phyloP scores from a whole-genome alignment of 75 land plant genomes.

The Gnetum montanum region DNA sequence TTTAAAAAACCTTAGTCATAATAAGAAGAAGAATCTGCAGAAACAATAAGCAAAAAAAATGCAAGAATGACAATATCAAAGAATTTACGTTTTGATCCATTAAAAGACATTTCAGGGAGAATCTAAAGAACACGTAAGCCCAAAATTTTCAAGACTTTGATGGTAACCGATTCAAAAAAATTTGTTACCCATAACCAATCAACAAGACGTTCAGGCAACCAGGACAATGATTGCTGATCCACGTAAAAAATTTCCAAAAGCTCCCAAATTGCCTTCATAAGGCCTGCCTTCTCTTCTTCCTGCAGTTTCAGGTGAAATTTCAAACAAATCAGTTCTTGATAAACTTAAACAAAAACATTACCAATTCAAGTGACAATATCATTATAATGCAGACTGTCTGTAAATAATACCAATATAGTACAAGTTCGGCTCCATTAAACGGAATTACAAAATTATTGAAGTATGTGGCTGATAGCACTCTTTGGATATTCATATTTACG shows the following conservation, averaged over 20 bases:
- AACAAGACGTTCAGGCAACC: slow-evolving; percentile 80
- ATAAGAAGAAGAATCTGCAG: no score
- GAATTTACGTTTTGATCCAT: no score
- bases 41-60: no score
- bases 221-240: slow-evolving; percentile 61
- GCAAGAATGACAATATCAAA: no score
- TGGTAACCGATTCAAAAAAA: no score
- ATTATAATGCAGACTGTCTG: not conserved
- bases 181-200: slow-evolving; percentile 84
- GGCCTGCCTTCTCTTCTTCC: slow-evolving; percentile 36
- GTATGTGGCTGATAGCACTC: not conserved
- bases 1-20: no score
- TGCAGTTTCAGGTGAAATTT: slow-evolving; percentile 5
- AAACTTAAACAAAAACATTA: not conserved
- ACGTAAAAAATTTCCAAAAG: slow-evolving; percentile 83
- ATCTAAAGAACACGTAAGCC: no score
- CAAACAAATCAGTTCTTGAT: not conserved
- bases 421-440: not conserved
- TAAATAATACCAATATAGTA: not conserved
- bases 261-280: slow-evolving; percentile 81
- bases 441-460: no score
- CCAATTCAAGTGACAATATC: not conserved
- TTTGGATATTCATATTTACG: no score
- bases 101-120: no score
- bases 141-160: no score